Percentiles rank a stretch among this genome's conserved stretches.
These are phyloP conservation scores for Coelastrella sp. DNA, from an alignment of 139 green algal genomes.

Conservation along the genomic window DNA sequence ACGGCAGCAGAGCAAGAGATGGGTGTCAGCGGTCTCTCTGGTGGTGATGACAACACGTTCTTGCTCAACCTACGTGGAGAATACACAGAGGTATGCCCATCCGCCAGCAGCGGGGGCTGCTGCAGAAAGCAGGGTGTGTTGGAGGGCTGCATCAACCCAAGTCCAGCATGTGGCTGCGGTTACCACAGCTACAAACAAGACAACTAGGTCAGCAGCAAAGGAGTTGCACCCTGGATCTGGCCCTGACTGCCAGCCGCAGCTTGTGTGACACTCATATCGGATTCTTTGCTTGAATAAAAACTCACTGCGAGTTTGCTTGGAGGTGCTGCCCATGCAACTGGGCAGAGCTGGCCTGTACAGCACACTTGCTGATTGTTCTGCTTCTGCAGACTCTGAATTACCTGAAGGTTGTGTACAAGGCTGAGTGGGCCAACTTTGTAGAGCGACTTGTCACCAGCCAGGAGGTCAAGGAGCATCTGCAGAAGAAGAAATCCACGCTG, in stretches of 20 bases:
- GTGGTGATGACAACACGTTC: neutral
- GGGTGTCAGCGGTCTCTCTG: neutral
- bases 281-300: no score
- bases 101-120: neutral
- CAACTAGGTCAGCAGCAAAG: no score
- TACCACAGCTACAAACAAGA: no score
- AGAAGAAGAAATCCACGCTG: neutral
- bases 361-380: neutral
- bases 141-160: no score
- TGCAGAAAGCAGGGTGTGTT: no score
- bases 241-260: no score
- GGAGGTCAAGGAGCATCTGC: conserved; percentile 5
- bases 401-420: conserved; percentile 16
- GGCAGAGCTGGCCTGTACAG: no score
- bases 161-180: no score
- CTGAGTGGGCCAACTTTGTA: conserved; percentile 52
- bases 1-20: conserved; percentile 47
- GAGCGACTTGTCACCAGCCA: conserved; percentile 38
- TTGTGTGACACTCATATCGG: no score
- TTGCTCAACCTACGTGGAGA: neutral
- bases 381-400: conserved; percentile 32
- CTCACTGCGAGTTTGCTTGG: neutral
- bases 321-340: no score
- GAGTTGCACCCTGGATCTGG: no score
- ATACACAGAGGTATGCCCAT: neutral